Evolutionary conservation across 2,329 filamentous ascomycete genomes (phyloP), one percentile per base, ranked within the genome.

Genomic region (Trichoderma arundinaceum): DNA sequence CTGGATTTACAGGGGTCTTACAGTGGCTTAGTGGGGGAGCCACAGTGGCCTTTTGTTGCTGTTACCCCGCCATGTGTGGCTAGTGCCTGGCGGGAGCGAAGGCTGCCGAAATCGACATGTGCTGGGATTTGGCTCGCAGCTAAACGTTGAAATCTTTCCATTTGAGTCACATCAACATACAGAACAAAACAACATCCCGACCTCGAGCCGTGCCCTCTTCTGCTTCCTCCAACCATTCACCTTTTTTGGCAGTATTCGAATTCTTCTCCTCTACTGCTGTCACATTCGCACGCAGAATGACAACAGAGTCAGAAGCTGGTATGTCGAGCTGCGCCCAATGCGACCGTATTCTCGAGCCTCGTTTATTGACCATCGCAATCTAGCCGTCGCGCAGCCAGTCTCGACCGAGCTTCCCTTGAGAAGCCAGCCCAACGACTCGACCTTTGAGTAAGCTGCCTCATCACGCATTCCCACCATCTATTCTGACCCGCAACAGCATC

Each of bases 401-500:
- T 32, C 61, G 19, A 61, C 63, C 8, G 62, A 67, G n/a, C 66
- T 67, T 22, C 72, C 73, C n/a, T 59, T 72, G 51, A 72, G 70
- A 67, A 70, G 48, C 52, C 71, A 71, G 61, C 68, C 71, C 17
- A 67, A 68, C 49, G 48, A 67, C 56, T 67, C 70, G 15, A 71
- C 74, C 60, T 79, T 80, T 66, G 78, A 80, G 77, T 78, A 69
- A 13, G 58, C 48, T 66, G 68, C 43, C 22, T 51, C 19, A 32
- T 49, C 39, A n/a, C 10, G 2, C 2, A 1, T 39, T 32, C 32
- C 15, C 10, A 35, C 39, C n/a, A 43, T 33, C 22, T 33, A 1
- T 7, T 48, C 44, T 65, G 51, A 57, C 10, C 0, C 15, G n/a
- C 35, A n/a, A n/a, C 35, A 86, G 84, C 74, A 86, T 88, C 71